Base-by-base conservation (phyloP, 495 filamentous ascomycete species). In the Apiosordaria backusii region DNA sequence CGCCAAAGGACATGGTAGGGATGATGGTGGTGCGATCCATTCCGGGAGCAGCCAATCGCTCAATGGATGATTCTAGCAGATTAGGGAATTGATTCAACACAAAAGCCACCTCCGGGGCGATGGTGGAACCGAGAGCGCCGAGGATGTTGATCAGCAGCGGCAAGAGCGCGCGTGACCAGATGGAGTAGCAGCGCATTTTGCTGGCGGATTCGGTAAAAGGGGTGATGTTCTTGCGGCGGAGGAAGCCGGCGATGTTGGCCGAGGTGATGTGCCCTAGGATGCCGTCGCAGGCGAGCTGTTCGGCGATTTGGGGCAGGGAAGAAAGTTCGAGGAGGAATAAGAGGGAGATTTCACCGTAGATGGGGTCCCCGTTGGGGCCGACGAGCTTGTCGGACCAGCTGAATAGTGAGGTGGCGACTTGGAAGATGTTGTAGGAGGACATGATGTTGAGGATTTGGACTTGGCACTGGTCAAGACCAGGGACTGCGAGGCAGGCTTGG, bases 61-160 rank as follows among this genome's bases (percentile, higher is more conserved):
- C 83, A 4, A 85, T 79, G 15, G 86, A 86, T 4, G 88, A 83
- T 22, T 72, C 72, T 10, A 97, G 84, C 50, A 96, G 87, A 50
- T 85, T 83, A 24, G 89, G 87, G 71, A 95, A 96, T 71, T 90
- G 88, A 70, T 92, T 93, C 19, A 98, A 85, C 75, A 97, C 96
- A 57, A 87, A 86, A 1, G 90, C 85, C 23, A 97, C 87, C 70
- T 99, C 96, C 0, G 88, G 87, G 1, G 92, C 92, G 68, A 90
- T 84, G 2, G 91, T 86, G 1, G 87, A 81, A 22, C 92, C 90
- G 24, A 98, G 87, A 26, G 91, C 87, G 67, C 87, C 85, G 50
- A 99, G 86, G 35, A 99, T 83, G 74, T 97, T 97, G 40, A 99
- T 83, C n/a, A 93, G 87, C 13, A 99, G 77, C 0, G 95, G 94